These are phyloP conservation scores for Gynochthodes officinalis DNA, from an alignment of 257 asterid species.

Conservation along the genomic window DNA sequence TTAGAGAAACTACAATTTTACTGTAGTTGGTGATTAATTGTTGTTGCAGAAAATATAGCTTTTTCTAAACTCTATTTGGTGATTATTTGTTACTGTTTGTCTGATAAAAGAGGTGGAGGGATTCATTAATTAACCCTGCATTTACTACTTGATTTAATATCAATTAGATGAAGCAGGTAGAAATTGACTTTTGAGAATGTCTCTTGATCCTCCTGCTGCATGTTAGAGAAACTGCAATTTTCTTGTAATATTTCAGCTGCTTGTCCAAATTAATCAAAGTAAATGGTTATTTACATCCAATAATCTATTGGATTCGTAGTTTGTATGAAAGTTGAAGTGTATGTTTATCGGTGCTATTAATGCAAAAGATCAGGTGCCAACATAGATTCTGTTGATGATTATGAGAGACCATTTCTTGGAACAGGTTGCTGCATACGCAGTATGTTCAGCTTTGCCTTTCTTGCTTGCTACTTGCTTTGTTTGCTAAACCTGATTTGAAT, in stretches of 20 bases:
- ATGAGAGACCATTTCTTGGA: not conserved
- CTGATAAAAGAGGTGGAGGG: not conserved
- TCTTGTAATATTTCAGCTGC: not conserved
- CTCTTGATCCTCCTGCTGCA: conserved; percentile 12
- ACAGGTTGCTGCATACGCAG: not conserved
- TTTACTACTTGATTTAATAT: not conserved
- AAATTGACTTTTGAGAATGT: not conserved
- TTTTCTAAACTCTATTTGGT: not conserved
- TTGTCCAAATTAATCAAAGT: not conserved
- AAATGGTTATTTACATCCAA: not conserved
- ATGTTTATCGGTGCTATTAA: not conserved
- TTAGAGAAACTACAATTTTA: not conserved
- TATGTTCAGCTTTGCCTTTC: not conserved
- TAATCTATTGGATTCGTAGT: not conserved
- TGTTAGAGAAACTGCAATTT: not conserved
- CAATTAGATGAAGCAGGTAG: not conserved
- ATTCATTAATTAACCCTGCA: not conserved
- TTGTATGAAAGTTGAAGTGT: too few species aligned
- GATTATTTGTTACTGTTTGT: not conserved
- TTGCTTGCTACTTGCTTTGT: not conserved
- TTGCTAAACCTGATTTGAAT: not conserved
- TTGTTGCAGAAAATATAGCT: not conserved
- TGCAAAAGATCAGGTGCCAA: not conserved
- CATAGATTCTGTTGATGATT: not conserved
- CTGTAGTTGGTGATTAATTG: too few species aligned